These are phyloP conservation scores for Nemania diffusa DNA, from an alignment of 2,329 filamentous ascomycete genomes.

Conservation along the genomic window DNA sequence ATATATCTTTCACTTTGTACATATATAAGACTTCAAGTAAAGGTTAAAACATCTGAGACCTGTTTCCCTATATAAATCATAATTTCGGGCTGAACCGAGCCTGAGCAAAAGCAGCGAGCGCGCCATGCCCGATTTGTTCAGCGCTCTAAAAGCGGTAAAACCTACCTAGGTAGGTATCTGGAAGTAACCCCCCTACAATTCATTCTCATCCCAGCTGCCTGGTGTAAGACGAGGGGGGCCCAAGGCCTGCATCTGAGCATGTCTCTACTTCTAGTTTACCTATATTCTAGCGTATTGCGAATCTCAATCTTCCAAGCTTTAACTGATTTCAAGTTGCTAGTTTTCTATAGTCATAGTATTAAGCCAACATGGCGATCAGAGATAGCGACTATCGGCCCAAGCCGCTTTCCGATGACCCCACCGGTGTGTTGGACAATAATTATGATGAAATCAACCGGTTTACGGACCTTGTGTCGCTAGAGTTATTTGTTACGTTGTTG, in stretches of 20 bases:
- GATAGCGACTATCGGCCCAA: conserved; percentile 32
- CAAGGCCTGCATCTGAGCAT: background rate
- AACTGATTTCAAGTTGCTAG: background rate
- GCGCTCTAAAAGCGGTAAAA: too few relatives aligned
- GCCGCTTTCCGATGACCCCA: conserved; percentile 43
- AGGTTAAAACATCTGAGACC: too few relatives aligned
- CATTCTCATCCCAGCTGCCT: too few relatives aligned
- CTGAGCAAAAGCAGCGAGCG: too few relatives aligned
- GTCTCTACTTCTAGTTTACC: background rate
- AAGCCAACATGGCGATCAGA: conserved; percentile 15
- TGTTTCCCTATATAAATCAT: too few relatives aligned
- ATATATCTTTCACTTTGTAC: too few relatives aligned
- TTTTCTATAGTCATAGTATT: background rate
- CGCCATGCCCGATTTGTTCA: too few relatives aligned
- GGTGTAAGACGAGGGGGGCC: too few relatives aligned
- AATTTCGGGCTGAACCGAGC: too few relatives aligned
- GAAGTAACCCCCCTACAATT: too few relatives aligned
- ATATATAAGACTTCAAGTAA: too few relatives aligned
- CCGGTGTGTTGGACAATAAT: conserved; percentile 6
- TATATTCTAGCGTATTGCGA: background rate
- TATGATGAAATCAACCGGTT: conserved; percentile 15
- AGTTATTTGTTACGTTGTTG: background rate
- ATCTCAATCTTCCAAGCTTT: background rate
- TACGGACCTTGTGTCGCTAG: background rate
- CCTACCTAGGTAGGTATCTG: too few relatives aligned